Conservation (phyloP, 192 early-diverging fungal species). For the Coemansia sp. region DNA sequence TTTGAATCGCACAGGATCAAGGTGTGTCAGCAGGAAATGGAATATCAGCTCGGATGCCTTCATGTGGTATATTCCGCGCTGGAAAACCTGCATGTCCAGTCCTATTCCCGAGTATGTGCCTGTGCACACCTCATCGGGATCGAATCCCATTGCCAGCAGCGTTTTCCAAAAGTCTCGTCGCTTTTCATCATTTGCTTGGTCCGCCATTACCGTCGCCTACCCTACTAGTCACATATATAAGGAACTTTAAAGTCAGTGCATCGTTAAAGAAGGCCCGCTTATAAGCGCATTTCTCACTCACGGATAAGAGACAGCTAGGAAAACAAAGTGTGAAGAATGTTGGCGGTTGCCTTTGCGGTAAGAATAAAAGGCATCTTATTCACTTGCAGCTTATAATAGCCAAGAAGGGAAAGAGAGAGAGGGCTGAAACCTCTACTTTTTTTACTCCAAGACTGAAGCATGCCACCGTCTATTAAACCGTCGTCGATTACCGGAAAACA, state of each 20-base stretch:
- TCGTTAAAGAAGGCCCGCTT: too few species aligned
- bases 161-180: conserved; percentile 45
- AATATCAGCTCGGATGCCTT: conserved; percentile 61
- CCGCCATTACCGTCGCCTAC: not conserved
- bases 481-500: too few species aligned
- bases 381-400: not conserved
- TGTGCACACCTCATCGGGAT: conserved; percentile 21
- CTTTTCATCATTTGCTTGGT: conserved; percentile 10
- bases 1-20: conserved; percentile 33
- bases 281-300: not conserved
- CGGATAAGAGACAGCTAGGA: not conserved
- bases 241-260: not conserved
- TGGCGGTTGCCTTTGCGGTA: conserved; percentile 37
- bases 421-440: not conserved
- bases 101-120: conserved; percentile 50
- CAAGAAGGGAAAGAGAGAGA: not conserved
- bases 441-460: not conserved
- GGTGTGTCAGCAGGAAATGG: conserved; percentile 54
- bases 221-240: not conserved
- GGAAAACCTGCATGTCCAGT: conserved; percentile 56
- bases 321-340: conserved; percentile 6
- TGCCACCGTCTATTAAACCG: not conserved
- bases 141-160: conserved; percentile 45
- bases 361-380: not conserved
- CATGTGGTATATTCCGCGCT: conserved; percentile 57